These are phyloP conservation scores for Peronospora belbahrii DNA, from an alignment of 352 stramenopile species.

Conservation along the genomic window DNA sequence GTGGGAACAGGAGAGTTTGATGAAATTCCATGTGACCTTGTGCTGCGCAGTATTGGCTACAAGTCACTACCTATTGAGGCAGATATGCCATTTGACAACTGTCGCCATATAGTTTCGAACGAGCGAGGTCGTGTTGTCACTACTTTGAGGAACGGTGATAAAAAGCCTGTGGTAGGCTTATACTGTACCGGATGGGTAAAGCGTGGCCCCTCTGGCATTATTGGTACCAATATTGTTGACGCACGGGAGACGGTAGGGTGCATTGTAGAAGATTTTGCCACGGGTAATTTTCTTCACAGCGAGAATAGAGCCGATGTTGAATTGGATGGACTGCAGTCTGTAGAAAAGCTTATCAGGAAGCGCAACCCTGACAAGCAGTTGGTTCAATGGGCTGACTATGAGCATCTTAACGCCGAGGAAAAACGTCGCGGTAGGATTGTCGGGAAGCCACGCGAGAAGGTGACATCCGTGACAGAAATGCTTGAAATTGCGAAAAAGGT, in stretches of 20 bases:
- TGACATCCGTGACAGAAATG: slow-evolving; percentile 77
- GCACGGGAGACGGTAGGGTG: slow-evolving; percentile 92
- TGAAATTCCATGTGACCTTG: slow-evolving; percentile 67
- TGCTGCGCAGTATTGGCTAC: slow-evolving; percentile 88
- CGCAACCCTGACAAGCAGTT: slow-evolving; percentile 55
- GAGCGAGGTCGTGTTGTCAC: slow-evolving; percentile 51
- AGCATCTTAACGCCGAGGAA: slow-evolving; percentile 56
- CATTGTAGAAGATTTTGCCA: slow-evolving; percentile 86
- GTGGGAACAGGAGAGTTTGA: slow-evolving; percentile 85
- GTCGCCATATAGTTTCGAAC: slow-evolving; percentile 55
- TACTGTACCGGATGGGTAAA: slow-evolving; percentile 98
- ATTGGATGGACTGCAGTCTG: slow-evolving; percentile 29
- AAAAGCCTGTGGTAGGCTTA: slow-evolving; percentile 60
- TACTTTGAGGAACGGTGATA: slow-evolving; percentile 23
- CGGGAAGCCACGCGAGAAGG: slow-evolving; percentile 75
- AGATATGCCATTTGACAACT: slow-evolving; percentile 71
- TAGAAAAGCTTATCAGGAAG: slow-evolving; percentile 41
- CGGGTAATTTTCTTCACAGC: slow-evolving; percentile 33
- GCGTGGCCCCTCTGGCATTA: slow-evolving; percentile 95
- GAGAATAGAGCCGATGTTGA: slow-evolving; percentile 3
- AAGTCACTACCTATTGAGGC: slow-evolving; percentile 77
- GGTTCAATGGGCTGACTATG: slow-evolving; percentile 60
- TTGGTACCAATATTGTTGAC: slow-evolving; percentile 97
- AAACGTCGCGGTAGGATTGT: slow-evolving; percentile 39
- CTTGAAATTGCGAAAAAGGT: slow-evolving; percentile 30